Evolutionary conservation across 306 rosid genomes (phyloP), one percentile per base, ranked within the genome.

Genomic region (Vigna mungo): DNA sequence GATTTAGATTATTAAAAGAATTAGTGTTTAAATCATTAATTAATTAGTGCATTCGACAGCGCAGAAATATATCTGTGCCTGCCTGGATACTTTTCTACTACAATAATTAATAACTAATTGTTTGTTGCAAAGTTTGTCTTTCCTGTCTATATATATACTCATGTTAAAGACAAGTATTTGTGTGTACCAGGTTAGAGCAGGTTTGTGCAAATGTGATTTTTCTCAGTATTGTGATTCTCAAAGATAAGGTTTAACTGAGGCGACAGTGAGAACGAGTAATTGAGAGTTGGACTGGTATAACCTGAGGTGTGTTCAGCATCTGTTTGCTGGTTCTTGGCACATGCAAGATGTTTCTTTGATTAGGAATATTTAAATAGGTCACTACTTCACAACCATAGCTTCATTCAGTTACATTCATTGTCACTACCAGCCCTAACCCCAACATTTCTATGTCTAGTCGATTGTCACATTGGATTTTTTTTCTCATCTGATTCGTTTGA

Each of bases 191-290:
- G 90, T 89, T 67, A 86, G 93, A 80, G 71, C 81, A 69, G 90
- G 78, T 53, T 84, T 86, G 39, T 94, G 98, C 88, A 80, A 81
- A 44, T 94, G 98, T 79, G 87, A 82, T 66, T 91, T 81, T 72
- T 85, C 88, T 11, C 89, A 79, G 23, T 88, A 84, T 72, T 94
- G 97, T 0, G 94, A 93, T 73, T 88, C 92, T 72, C 90, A 73
- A 87, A 77, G 73, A 84, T 77, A 77, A 27, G 52, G 72, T 37
- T 69, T 49, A 39, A 36, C 81, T 9, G 44, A 72, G 67, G 13
- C 54, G 7, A 36, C 72, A 81, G 0, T 39, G 41, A 53, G 69
- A 9, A 69, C 43, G 61, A 69, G 21, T 76, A 60, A 25, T 2
- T 60, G 61, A 75, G 81, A 69, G 36, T 51, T 51, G 73, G 74